phyloP scores from a whole-genome alignment of 192 early-diverging fungal species.

The Coemansia sp. region DNA sequence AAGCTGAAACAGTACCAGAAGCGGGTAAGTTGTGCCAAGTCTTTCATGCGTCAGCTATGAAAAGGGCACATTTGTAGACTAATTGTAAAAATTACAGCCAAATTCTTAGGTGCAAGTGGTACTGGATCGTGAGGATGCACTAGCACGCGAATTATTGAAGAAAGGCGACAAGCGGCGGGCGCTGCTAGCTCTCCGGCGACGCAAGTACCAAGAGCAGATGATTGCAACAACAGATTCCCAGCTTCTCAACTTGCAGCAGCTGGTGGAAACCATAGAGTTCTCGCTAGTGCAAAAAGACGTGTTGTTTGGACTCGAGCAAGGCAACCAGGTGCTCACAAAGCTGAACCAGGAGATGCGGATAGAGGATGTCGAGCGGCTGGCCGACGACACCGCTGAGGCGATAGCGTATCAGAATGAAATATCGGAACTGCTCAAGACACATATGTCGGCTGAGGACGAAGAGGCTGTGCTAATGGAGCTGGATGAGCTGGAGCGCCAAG shows the following conservation, averaged over 20 bases:
- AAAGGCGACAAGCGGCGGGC: slow-evolving; percentile 80
- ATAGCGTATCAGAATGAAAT: slow-evolving; percentile 91
- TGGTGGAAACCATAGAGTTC: slow-evolving; percentile 88
- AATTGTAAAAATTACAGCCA: not conserved
- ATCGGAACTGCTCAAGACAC: slow-evolving; percentile 67
- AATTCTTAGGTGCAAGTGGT: slow-evolving; percentile 68
- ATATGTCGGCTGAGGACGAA: slow-evolving; percentile 80
- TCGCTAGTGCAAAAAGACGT: slow-evolving; percentile 90
- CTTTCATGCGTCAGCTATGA: not conserved
- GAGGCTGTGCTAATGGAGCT: slow-evolving; percentile 82
- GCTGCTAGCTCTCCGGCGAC: slow-evolving; percentile 87
- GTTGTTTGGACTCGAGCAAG: slow-evolving; percentile 76
- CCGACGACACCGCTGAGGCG: slow-evolving; percentile 95
- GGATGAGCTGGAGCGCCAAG: slow-evolving; percentile 61
- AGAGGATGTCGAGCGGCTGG: slow-evolving; percentile 88
- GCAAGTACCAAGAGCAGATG: slow-evolving; percentile 93
- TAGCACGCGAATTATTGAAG: slow-evolving; percentile 75
- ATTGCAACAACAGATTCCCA: slow-evolving; percentile 82
- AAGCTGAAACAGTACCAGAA: slow-evolving; percentile 90
- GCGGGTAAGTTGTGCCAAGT: slow-evolving; percentile 58
- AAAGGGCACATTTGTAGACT: not conserved
- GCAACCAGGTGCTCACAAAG: slow-evolving; percentile 71
- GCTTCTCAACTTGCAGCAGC: slow-evolving; percentile 84
- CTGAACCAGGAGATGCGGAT: slow-evolving; percentile 86
- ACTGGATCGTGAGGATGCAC: slow-evolving; percentile 72